Evolutionary conservation across 1,284 basidiomycete genomes (phyloP).

Genomic region (Chalciporus piperatoides): DNA sequence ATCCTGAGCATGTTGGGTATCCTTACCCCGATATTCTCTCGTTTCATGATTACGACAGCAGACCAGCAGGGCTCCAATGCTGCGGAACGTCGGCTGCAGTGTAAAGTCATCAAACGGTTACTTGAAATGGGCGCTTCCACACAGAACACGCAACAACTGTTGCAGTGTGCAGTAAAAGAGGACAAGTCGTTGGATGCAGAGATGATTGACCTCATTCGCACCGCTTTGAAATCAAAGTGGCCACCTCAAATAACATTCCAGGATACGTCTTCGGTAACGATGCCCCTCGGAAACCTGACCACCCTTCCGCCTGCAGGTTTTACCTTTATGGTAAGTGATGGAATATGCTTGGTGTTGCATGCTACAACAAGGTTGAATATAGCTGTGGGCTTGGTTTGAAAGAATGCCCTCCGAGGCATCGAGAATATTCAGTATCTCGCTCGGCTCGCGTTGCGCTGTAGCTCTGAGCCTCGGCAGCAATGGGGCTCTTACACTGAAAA

Average conservation of each 20-base stretch:
- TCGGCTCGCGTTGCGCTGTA: constrained; percentile 37
- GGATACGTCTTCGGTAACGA: constrained; percentile 45
- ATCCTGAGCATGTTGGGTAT: constrained; percentile 57
- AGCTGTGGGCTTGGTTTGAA: constrained; percentile 72
- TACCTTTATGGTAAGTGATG: constrained; percentile 58
- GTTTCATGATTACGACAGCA: constrained; percentile 21
- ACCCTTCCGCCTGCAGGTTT: constrained; percentile 58
- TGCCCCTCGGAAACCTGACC: constrained; percentile 42
- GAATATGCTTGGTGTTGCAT: no score
- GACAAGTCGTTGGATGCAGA: constrained; percentile 53
- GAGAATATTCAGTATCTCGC: constrained; percentile 44
- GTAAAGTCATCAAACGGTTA: constrained; percentile 58
- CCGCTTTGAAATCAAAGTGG: constrained; percentile 68
- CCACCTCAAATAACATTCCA: constrained; percentile 70
- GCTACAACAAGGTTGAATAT: background rate
- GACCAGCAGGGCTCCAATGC: constrained; percentile 1
- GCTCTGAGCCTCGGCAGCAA: constrained; percentile 49
- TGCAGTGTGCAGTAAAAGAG: constrained; percentile 52
- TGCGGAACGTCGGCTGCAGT: constrained; percentile 49
- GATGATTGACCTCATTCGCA: constrained; percentile 63
- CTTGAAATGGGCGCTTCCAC: constrained; percentile 70
- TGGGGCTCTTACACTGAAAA: constrained; percentile 53
- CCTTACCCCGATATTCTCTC: constrained; percentile 49
- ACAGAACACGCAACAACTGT: constrained; percentile 53
- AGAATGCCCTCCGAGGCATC: constrained; percentile 45